Evolutionary conservation across 495 filamentous ascomycete genomes (phyloP).

Genomic region (Aspergillus baeticus): DNA sequence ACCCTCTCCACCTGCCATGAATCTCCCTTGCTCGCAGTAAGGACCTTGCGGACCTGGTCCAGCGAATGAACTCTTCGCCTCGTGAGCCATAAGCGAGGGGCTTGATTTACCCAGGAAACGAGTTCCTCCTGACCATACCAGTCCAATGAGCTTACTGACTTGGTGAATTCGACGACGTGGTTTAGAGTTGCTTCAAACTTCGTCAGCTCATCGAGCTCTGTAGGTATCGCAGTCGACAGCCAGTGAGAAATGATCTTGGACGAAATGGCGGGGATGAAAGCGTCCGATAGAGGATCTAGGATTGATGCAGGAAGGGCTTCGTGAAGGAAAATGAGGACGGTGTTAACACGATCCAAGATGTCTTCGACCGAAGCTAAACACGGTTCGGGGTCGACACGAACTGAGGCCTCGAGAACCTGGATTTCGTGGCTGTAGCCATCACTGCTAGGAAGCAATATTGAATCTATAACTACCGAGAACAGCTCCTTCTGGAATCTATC

Average conservation of each 20-base stretch:
- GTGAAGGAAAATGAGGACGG: slow-evolving; percentile 64
- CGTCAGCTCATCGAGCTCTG: slow-evolving; percentile 64
- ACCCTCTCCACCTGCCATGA: slow-evolving; percentile 73
- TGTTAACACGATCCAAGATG: slow-evolving; percentile 49
- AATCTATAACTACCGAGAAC: slow-evolving; percentile 30
- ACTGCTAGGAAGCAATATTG: slow-evolving; percentile 29
- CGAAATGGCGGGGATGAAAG: slow-evolving; percentile 65
- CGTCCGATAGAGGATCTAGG: slow-evolving; percentile 57
- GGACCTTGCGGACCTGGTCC: slow-evolving; percentile 65
- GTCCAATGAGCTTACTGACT: slow-evolving; percentile 55
- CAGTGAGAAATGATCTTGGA: slow-evolving; percentile 66
- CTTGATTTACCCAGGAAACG: slow-evolving; percentile 75
- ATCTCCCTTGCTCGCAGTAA: slow-evolving; percentile 60
- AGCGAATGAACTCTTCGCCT: slow-evolving; percentile 77
- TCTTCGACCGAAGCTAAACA: slow-evolving; percentile 29
- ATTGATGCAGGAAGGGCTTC: slow-evolving; percentile 64
- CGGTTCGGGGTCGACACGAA: slow-evolving; percentile 30
- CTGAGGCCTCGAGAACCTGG: slow-evolving; percentile 26
- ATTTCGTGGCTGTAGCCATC: slow-evolving; percentile 31
- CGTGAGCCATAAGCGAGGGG: slow-evolving; percentile 80
- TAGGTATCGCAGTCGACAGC: slow-evolving; percentile 74
- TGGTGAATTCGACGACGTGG: slow-evolving; percentile 60
- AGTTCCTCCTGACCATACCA: slow-evolving; percentile 71
- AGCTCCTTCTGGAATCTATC: slow-evolving; percentile 38
- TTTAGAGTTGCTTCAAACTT: slow-evolving; percentile 65